phyloP scores from a whole-genome alignment of 208 protist species.

The Trypanosoma brucei region DNA sequence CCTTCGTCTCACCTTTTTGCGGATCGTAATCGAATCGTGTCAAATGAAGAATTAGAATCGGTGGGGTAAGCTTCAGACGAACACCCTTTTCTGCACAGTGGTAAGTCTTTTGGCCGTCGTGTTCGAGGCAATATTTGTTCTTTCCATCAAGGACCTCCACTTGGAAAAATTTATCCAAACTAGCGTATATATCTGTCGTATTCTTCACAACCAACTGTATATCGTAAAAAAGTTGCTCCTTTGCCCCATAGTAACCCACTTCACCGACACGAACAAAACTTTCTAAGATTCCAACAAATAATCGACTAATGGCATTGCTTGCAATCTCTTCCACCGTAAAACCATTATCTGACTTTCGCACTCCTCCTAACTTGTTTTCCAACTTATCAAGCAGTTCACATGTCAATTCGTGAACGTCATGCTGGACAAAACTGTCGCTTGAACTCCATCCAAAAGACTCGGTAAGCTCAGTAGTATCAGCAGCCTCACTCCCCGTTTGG shows the following conservation, averaged over 20 bases:
- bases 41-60: slow-evolving; percentile 86
- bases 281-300: slow-evolving; percentile 72
- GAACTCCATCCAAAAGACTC: slow-evolving; percentile 90
- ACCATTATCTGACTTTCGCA: slow-evolving; percentile 12
- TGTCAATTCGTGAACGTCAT: slow-evolving; percentile 90
- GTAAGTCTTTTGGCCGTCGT: slow-evolving; percentile 68
- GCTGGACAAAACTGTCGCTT: slow-evolving; percentile 88
- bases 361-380: slow-evolving; percentile 61
- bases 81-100: slow-evolving; percentile 87
- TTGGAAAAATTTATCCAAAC: slow-evolving; percentile 84
- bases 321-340: slow-evolving; percentile 11
- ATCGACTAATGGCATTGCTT: slow-evolving; percentile 64
- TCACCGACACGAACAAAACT: slow-evolving; percentile 87
- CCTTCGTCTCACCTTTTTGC: slow-evolving; percentile 75
- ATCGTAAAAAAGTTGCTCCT: slow-evolving; percentile 89
- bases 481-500: slow-evolving; percentile 51
- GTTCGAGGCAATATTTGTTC: slow-evolving; percentile 90
- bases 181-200: slow-evolving; percentile 80
- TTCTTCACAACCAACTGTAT: slow-evolving; percentile 88
- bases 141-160: slow-evolving; percentile 91
- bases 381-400: slow-evolving; percentile 84
- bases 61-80: slow-evolving; percentile 72
- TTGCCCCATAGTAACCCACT: slow-evolving; percentile 66
- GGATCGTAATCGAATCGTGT: slow-evolving; percentile 90
- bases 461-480: slow-evolving; percentile 88